Percentiles rank a stretch among this genome's conserved stretches.
Evolutionary conservation across 2,329 filamentous ascomycete genomes (phyloP).

Genomic region (Ophiostoma pallidulum): DNA sequence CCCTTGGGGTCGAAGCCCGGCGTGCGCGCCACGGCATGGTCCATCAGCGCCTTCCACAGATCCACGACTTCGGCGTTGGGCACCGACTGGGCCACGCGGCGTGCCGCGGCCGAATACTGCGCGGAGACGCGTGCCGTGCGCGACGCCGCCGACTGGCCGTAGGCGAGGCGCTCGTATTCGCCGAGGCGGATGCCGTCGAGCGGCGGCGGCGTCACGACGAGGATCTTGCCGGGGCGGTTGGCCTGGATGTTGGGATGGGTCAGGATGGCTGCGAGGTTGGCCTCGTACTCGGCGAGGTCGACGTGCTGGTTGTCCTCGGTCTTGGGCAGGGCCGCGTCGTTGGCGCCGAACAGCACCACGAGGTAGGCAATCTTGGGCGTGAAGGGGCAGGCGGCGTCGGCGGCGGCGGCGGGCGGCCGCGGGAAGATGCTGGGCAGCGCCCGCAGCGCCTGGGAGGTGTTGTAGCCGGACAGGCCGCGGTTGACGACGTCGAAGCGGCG

Average conservation of each 20-base stretch:
- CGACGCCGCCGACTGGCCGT: slow-evolving; percentile 34
- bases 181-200: slow-evolving; percentile 64
- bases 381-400: slow-evolving; percentile 27
- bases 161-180: slow-evolving; percentile 32
- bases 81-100: slow-evolving; percentile 59
- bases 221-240: slow-evolving; percentile 63
- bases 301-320: slow-evolving; percentile 63
- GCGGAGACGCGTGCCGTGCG: slow-evolving; percentile 41
- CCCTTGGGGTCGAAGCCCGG: slow-evolving; percentile 43
- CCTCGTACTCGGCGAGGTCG: slow-evolving; percentile 62
- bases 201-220: slow-evolving; percentile 77
- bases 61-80: slow-evolving; percentile 64
- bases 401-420: slow-evolving; percentile 31
- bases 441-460: slow-evolving; percentile 62
- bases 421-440: slow-evolving; percentile 64
- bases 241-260: slow-evolving; percentile 58
- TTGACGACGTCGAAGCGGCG: slow-evolving; percentile 81
- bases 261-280: slow-evolving; percentile 63
- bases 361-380: slow-evolving; percentile 57
- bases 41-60: slow-evolving; percentile 71
- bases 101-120: slow-evolving; percentile 49
- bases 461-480: slow-evolving; percentile 80
- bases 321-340: slow-evolving; percentile 67
- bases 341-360: slow-evolving; percentile 76
- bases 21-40: slow-evolving; percentile 50